Percentiles rank a stretch among this genome's conserved stretches.
Evolutionary conservation across 768 basidiomycete genomes (phyloP).

Genomic region (Termitomyces heimii): DNA sequence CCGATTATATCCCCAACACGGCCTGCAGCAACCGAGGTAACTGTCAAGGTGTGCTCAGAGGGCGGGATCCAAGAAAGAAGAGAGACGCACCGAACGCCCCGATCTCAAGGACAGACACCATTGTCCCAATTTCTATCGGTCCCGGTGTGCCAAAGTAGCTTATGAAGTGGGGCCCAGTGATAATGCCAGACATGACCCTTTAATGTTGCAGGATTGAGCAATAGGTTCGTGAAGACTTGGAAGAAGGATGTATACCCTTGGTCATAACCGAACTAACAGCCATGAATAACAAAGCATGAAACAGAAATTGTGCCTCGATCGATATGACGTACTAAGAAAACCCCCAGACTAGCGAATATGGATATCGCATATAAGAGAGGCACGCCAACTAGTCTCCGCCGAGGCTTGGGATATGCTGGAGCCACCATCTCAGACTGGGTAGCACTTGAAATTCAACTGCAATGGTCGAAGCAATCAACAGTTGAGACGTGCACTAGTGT

Average conservation of each 20-base stretch:
- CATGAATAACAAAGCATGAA: background rate
- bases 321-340: conserved; percentile 55
- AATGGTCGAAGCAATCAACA: background rate
- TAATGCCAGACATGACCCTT: conserved; percentile 84
- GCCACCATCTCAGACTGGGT: conserved; percentile 11
- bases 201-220: background rate
- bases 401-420: conserved; percentile 24
- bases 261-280: conserved; percentile 63
- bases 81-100: conserved; percentile 67
- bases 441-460: background rate
- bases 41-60: conserved; percentile 28
- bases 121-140: conserved; percentile 67
- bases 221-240: background rate
- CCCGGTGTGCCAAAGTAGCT: conserved; percentile 70
- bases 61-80: background rate
- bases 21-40: conserved; percentile 89
- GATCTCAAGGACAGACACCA: conserved; percentile 88
- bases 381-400: conserved; percentile 59
- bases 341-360: conserved; percentile 70
- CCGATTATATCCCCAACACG: conserved; percentile 85
- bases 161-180: conserved; percentile 76
- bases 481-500: background rate
- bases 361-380: conserved; percentile 67
- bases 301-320: conserved; percentile 2
- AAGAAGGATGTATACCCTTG: conserved; percentile 49